These are phyloP conservation scores for Gloeopeniophorella convolvens DNA, from an alignment of 768 basidiomycete genomes.

Conservation along the genomic window DNA sequence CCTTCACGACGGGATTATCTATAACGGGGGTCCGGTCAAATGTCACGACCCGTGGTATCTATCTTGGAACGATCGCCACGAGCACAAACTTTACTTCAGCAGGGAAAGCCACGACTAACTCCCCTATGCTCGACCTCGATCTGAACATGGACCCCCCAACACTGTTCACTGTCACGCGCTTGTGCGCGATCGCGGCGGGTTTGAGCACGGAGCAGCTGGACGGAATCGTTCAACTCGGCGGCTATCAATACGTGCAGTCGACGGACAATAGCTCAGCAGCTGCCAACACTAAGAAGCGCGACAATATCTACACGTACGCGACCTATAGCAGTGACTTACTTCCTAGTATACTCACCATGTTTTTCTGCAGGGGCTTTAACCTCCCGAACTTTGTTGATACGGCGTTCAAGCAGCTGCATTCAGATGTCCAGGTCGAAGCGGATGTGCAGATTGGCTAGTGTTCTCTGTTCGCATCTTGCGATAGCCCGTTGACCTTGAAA, in stretches of 20 bases:
- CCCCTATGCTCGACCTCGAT: constrained; percentile 50
- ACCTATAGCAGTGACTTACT: not conserved
- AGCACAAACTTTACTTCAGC: constrained; percentile 42
- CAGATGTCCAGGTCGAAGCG: constrained; percentile 52
- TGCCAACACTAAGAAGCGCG: constrained; percentile 31
- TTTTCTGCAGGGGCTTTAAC: constrained; percentile 45
- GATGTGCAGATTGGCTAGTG: constrained; percentile 50
- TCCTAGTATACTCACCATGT: not conserved
- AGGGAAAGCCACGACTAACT: constrained; percentile 49
- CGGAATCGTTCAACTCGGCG: constrained; percentile 59
- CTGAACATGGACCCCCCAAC: constrained; percentile 63
- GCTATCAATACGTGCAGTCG: constrained; percentile 45
- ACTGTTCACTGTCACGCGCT: constrained; percentile 68
- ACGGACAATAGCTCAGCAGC: constrained; percentile 27
- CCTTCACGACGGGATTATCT: constrained; percentile 53
- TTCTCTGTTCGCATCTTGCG: not conserved
- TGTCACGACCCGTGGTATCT: constrained; percentile 56
- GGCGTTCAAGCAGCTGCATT: constrained; percentile 58
- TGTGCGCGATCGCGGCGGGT: constrained; percentile 58
- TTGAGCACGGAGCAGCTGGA: constrained; percentile 56
- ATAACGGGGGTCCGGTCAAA: constrained; percentile 55
- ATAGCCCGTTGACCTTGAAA: not conserved
- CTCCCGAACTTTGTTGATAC: constrained; percentile 54
- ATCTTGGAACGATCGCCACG: constrained; percentile 54
- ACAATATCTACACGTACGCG: constrained; percentile 49